Evolutionary conservation across 495 filamentous ascomycete species (phyloP), one percentile per base, ranked within the genome.

Genomic region (Amorphotheca resinae): DNA sequence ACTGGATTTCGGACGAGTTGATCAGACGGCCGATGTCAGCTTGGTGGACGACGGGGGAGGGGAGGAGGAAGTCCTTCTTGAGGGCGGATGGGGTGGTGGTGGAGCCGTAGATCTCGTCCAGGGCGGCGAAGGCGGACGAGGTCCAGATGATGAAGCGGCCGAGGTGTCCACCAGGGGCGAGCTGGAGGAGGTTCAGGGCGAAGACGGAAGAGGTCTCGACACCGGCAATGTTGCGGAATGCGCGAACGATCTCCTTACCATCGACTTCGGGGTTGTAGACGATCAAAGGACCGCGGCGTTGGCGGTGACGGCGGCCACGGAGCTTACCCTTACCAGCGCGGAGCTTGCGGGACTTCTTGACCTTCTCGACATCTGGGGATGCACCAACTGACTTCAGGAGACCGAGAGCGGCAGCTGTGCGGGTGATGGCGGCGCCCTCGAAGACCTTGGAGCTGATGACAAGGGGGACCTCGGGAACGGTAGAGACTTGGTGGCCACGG

Each of bases 91-190:
- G 76, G 55, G 70, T 70, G 59, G 81, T 86, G 52, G 84, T 87
- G 60, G 79, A 80, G 58, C 93, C 91, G 73, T 96, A 98, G 76
- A 98, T 81, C 64, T 73, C 73, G 70, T 96, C 87, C 46, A 98
- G 84, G 49, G 91, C 84, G 66, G 86, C 76, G 74, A 98, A 95
- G 40, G 91, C 91, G 48, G 86, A 76, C 45, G 93, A 95, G 54
- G 91, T 89, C 91, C 91, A 98, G 75, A 98, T 76, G 66, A 96
- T 76, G 79, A 98, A 98, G 61, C 91, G 93, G 57, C 91, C 91
- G 60, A 98, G 84, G 70, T 98, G 91, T 57, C 91, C 91, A 76
- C 91, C 91, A 46, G 91, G 91, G 51, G 91, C 91, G 61, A 98
- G 84, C 72, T 96, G 91, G 62, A 98, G 83, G 59, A 98, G 89